phyloP scores from a whole-genome alignment of 352 stramenopile genomes.

The Phytophthora cactorum region DNA sequence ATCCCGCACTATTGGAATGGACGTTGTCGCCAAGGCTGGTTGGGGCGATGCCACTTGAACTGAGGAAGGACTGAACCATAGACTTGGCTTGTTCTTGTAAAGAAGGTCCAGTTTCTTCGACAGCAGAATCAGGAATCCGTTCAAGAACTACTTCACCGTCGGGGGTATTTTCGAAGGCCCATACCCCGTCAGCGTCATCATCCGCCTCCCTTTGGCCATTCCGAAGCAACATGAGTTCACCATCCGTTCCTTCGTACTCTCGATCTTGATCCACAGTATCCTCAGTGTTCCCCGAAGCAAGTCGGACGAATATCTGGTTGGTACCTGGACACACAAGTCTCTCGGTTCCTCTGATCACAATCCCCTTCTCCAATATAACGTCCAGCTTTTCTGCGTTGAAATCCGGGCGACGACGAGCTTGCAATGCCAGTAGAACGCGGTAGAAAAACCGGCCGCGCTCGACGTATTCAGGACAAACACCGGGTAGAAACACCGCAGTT shows the following conservation, averaged over 20 bases:
- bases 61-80: constrained; percentile 68
- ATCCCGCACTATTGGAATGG: constrained; percentile 23
- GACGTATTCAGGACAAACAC: constrained; percentile 64
- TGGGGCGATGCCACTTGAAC: constrained; percentile 49
- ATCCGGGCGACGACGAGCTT: constrained; percentile 50
- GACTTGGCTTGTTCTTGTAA: constrained; percentile 79
- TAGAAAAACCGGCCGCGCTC: constrained; percentile 75
- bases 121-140: constrained; percentile 55
- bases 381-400: constrained; percentile 64
- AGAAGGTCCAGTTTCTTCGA: constrained; percentile 31
- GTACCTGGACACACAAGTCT: constrained; percentile 62
- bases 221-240: constrained; percentile 30
- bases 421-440: constrained; percentile 56
- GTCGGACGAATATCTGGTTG: constrained; percentile 72
- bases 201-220: constrained; percentile 38
- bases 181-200: constrained; percentile 51
- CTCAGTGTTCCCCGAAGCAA: constrained; percentile 29
- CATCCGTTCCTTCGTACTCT: constrained; percentile 27
- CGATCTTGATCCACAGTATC: constrained; percentile 11
- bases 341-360: constrained; percentile 57
- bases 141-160: constrained; percentile 69
- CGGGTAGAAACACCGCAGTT: constrained; percentile 53
- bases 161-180: constrained; percentile 71
- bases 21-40: constrained; percentile 14
- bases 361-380: constrained; percentile 56